Evolutionary conservation across 176 grass and related monocot species (phyloP), one percentile per base, ranked within the genome.

Genomic region (Alopecurus myosuroides): DNA sequence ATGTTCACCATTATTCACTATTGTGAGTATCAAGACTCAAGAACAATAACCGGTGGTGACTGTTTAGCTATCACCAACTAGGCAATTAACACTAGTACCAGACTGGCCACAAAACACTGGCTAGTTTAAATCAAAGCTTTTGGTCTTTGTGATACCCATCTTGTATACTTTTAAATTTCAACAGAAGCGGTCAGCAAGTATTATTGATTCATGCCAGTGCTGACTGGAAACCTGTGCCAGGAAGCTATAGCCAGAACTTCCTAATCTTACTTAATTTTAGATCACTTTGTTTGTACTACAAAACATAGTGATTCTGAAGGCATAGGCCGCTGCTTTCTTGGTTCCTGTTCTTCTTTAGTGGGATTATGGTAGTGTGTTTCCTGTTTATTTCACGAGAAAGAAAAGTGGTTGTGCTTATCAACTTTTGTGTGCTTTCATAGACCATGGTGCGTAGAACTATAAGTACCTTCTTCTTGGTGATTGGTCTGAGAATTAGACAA

Each of bases 391-490:
- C 56, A 61, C 7, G n/a, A 58, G 67, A 80, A 90, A 69, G 76
- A 87, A 66, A 84, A 75, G 85, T 75, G 34, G 13, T 22, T 49
- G 85, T 68, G 48, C 85, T 79, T 90, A 87, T 83, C 89, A 87
- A 79, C 88, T 68, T 87, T 86, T 84, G 36, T 22, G 18, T 67
- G 75, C 57, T 79, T 78, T 82, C 7, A 39, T 66, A 77, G 60
- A 78, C 68, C 76, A 66, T 79, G 69, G 45, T n/a, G 45, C 39
- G 50, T 62, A 49, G 11, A 76, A 76, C 25, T 85, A 80, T 34
- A 80, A 36, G 3, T 79, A 42, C 37, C 40, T 74, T 90, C 34
- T 81, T 70, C 78, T 58, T 74, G 37, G 17, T 79, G 35, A 66
- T 46, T 35, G 53, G 72, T 74, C 45, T 73, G 46, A 83, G 53